Evolutionary conservation across 345 rosid genomes (phyloP).

Genomic region (Tarenaya hassleriana): DNA sequence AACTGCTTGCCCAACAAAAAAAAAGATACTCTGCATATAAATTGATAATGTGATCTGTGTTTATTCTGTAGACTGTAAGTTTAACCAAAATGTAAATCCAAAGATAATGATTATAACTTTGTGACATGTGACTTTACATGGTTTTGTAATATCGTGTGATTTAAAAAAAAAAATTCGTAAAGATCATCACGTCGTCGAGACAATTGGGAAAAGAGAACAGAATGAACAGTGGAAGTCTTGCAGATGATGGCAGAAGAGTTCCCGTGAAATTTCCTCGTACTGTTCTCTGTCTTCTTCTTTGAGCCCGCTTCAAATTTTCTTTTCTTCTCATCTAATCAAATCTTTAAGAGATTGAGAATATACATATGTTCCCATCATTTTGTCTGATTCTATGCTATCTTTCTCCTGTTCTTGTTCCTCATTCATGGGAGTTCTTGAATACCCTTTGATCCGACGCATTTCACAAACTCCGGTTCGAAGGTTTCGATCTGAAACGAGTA

Average conservation of each 20-base stretch:
- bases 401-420: conserved; percentile 3
- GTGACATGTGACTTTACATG: conserved; percentile 25
- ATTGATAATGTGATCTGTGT: too few species aligned
- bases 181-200: too few species aligned
- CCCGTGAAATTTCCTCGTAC: too few species aligned
- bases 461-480: conserved; percentile 25
- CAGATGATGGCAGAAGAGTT: too few species aligned
- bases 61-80: conserved; percentile 22
- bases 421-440: conserved; percentile 31
- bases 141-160: conserved; percentile 2
- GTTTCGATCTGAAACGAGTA: conserved; percentile 34
- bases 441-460: conserved; percentile 20
- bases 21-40: too few species aligned
- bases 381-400: too few species aligned
- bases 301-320: too few species aligned
- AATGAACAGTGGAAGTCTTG: background rate
- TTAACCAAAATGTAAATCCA: conserved; percentile 24
- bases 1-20: too few species aligned
- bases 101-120: conserved; percentile 17
- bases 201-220: background rate
- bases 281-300: too few species aligned
- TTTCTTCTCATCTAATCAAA: too few species aligned
- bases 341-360: background rate
- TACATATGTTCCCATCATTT: background rate
- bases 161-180: background rate